A percentile compares a stretch with the other conserved stretches of the same genome.
Evolutionary conservation across 1,284 basidiomycete species (phyloP).

Genomic region (Omphalotus olearius): DNA sequence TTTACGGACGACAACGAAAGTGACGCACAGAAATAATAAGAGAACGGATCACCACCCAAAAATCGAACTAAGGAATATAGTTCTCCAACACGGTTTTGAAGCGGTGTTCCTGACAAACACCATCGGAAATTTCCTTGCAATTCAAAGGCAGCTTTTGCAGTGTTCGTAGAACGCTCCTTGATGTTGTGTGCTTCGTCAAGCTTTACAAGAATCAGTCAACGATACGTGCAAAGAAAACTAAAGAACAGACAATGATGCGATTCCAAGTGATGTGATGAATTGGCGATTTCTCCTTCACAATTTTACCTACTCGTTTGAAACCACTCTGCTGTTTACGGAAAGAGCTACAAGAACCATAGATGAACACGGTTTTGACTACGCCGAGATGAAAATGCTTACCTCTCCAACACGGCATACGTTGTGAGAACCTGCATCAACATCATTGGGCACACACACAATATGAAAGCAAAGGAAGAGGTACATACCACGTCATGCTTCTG

Average conservation of each 20-base stretch:
- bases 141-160: conserved; percentile 94
- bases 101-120: conserved; percentile 98
- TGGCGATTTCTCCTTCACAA: conserved; percentile 87
- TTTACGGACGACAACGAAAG: conserved; percentile 9
- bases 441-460: conserved; percentile 6
- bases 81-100: conserved; percentile 97
- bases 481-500: conserved; percentile 83
- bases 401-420: conserved; percentile 85
- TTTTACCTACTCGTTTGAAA: conserved; percentile 82
- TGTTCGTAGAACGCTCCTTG: conserved; percentile 93
- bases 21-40: conserved; percentile 86
- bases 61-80: conserved; percentile 95
- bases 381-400: conserved; percentile 20
- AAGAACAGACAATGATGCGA: conserved; percentile 56
- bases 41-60: conserved; percentile 87
- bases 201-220: conserved; percentile 29
- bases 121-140: conserved; percentile 81
- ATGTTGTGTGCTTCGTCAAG: conserved; percentile 99
- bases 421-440: conserved; percentile 50
- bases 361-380: neutral
- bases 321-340: conserved; percentile 93
- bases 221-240: neutral
- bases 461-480: conserved; percentile 7
- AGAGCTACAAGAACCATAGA: conserved; percentile 41
- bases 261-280: conserved; percentile 89